Conservation (phyloP, 2,329 filamentous ascomycete genomes). For the Colletotrichum incanum region DNA sequence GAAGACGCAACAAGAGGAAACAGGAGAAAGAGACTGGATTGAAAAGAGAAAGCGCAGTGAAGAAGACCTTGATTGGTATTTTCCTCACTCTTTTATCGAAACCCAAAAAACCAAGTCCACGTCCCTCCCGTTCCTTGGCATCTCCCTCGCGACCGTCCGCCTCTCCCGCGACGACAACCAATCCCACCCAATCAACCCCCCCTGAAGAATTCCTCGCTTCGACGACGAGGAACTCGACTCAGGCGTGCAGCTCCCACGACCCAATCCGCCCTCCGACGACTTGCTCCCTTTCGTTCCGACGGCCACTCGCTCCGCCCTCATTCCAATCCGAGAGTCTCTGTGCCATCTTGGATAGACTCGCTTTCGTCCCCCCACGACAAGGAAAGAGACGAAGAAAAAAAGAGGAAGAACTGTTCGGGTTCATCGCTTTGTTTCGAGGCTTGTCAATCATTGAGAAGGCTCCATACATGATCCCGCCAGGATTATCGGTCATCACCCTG, state of each 20-base stretch:
- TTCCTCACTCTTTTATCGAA: constrained; percentile 46
- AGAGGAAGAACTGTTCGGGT: background rate
- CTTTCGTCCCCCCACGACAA: constrained; percentile 30
- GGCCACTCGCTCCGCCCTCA: constrained; percentile 34
- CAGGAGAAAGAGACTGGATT: constrained; percentile 49
- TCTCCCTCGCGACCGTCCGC: constrained; percentile 39
- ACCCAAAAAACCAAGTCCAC: constrained; percentile 15
- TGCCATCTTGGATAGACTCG: constrained; percentile 43
- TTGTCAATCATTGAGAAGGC: constrained; percentile 3
- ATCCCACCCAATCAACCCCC: constrained; percentile 28
- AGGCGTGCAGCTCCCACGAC: constrained; percentile 46
- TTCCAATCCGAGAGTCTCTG: constrained; percentile 37
- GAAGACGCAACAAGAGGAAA: constrained; percentile 29
- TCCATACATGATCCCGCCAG: constrained; percentile 42
- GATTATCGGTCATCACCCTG: constrained; percentile 36
- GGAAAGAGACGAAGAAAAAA: constrained; percentile 13
- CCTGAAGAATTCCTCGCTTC: constrained; percentile 60
- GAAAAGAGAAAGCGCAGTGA: constrained; percentile 29
- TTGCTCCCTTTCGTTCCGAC: constrained; percentile 54
- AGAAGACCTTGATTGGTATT: constrained; percentile 59
- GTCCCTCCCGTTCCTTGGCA: constrained; percentile 33
- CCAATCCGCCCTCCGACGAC: constrained; percentile 51
- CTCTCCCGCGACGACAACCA: constrained; percentile 26
- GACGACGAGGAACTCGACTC: constrained; percentile 60
- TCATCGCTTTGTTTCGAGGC: background rate